Base-by-base conservation (phyloP, 2,329 filamentous ascomycete species). In the Xylaria sp. region DNA sequence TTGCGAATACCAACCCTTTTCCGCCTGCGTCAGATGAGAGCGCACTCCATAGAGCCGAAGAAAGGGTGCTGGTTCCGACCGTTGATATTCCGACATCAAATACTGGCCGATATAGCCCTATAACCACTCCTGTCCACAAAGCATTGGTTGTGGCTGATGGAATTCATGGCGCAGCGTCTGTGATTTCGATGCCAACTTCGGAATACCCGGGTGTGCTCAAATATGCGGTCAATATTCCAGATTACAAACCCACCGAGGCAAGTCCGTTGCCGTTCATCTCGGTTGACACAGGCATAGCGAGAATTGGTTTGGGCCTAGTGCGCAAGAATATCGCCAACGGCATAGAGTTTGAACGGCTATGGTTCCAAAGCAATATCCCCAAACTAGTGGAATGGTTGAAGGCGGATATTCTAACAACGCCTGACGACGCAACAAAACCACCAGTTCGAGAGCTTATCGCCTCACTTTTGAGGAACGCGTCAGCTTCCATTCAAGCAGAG, bases 111-210 rank as follows among this genome's bases (percentile, higher is more conserved):
- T 83, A 87, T 58, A 87, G 87, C 11, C 84, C 87, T 15, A 82
- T 95, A 41, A 86, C 87, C 6, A 92, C 92, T 44, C 93, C 94
- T 0, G 92, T 97, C 1, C 94, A 98, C 73, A 91, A 89, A 72
- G 87, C 89, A 0, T 77, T 97, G 15, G 70, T 97, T 9, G 84
- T 96, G 8, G 88, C 87, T 0, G 84, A 91, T 49, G 93, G 92
- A 0, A 77, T 96, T 2, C 79, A 85, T 54, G 92, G 90, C 7
- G 86, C 90, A 1, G 81, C 88, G 4, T 79, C 83, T 1, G 68
- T 85, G 6, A 74, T 83, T 5, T 71, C 79, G 8, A 71, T 84
- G 47, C 76, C 80, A 17, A 63, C 79, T 35, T 48, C 77, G 1
- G 73, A 77, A 61, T 73, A 73, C 67, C 65, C 71, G 62, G 76